Base-by-base conservation (phyloP, 129 eudicot genomes). In the Lactuca saligna region DNA sequence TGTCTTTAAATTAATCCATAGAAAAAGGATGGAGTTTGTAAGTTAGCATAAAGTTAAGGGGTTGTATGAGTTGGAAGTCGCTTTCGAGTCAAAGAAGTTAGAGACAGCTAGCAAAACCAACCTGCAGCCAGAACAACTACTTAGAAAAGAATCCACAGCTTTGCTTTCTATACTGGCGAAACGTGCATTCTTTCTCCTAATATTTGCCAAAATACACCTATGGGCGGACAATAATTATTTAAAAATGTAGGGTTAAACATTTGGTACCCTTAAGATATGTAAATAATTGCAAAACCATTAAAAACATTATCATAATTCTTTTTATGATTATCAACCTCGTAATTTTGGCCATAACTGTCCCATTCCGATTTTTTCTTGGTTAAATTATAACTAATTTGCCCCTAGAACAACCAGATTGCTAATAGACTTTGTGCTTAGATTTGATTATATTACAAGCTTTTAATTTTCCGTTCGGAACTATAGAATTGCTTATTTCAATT, bases 31-130 rank as follows among this genome's bases (percentile, higher is more conserved):
- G 4, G 20, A 3, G 13, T 14, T 44, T 46, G 51, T 4, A 59
- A 65, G 17, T 57, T 32, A 3, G 25, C 11, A 8, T 25, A 66
- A 58, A 66, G 56, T 0, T 46, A 29, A 67, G 63, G 75, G 75
- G 38, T 3, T 3, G 46, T 33, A 58, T 66, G 53, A 59, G 57
- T 53, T 68, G 61, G 72, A 74, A 17, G 79, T 74, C 72, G 66
- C 79, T 74, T 74, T 74, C 72, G 65, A 20, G 78, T 74, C 79
- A 61, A 60, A 50, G 42, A 53, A 75, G 75, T 68, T 75, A 75
- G 80, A 75, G 62, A 75, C 80, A 75, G 80, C 80, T 75, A 60
- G 75, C 80, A 75, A 61, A 61, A 68, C 74, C 62, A 68, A 63
- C 49, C 44, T 73, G 46, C 65, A 49, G 54, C 72, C 41, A 74